A percentile compares a stretch with the other conserved stretches of the same genome.
phyloP scores from a whole-genome alignment of 78 protist species.

The Cavenderia fasciculata region DNA sequence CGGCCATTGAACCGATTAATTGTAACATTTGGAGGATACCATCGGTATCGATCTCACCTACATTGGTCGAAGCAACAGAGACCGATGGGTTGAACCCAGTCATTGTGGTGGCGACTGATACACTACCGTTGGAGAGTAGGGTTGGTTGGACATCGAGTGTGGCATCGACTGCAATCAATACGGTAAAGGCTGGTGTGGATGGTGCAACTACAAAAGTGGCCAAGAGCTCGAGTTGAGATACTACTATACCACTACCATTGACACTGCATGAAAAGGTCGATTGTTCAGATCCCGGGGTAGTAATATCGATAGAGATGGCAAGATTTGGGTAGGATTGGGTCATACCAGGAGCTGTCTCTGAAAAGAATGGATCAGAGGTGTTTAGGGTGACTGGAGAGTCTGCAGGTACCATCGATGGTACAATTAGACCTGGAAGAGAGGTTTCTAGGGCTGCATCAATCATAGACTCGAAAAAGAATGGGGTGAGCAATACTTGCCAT shows the following conservation, averaged over 20 bases:
- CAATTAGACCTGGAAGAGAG: not conserved
- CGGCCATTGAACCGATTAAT: no score
- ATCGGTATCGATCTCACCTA: constrained; percentile 4
- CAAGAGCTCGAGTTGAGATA: constrained; percentile 1
- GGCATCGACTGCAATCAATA: not conserved
- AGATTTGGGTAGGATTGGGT: not conserved
- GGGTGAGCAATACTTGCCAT: not conserved
- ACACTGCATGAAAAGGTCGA: not conserved
- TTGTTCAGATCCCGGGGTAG: not conserved
- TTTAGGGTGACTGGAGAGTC: constrained; percentile 22
- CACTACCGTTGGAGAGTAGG: no score
- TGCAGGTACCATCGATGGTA: not conserved
- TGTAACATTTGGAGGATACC: constrained; percentile 32
- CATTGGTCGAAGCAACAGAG: not conserved
- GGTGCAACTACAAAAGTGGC: not conserved
- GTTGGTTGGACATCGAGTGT: not conserved
- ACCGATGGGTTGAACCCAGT: not conserved
- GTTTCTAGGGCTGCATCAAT: not conserved
- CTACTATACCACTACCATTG: not conserved
- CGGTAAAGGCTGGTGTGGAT: not conserved
- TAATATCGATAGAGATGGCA: not conserved
- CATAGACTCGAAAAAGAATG: constrained; percentile 12
- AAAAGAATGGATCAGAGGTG: constrained; percentile 24
- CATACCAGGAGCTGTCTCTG: constrained; percentile 2
- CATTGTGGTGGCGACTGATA: not conserved